Evolutionary conservation across 345 rosid species (phyloP).

Genomic region (Arabidopsis thaliana): TAIR10.1 NC_003070.9:20289001-20289500

Average conservation of each 20-base stretch:
- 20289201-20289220: conserved; percentile 75
- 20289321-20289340: conserved; percentile 91
- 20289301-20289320: conserved; percentile 96
- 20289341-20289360: conserved; percentile 95
- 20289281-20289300: conserved; percentile 58
- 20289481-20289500: conserved; percentile 97
- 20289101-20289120: conserved; percentile 43
- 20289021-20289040: conserved; percentile 54
- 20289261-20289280: conserved; percentile 27
- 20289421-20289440: conserved; percentile 45
- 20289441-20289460: conserved; percentile 53
- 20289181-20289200: conserved; percentile 64
- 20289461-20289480: conserved; percentile 97
- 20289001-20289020: conserved; percentile 50
- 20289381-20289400: conserved; percentile 59
- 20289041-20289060: conserved; percentile 60
- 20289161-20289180: conserved; percentile 69
- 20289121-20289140: conserved; percentile 64
- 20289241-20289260: conserved; percentile 17
- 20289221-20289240: conserved; percentile 54
- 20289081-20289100: conserved; percentile 64
- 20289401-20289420: conserved; percentile 45
- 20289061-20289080: conserved; percentile 39
- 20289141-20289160: conserved; percentile 81
- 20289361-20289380: conserved; percentile 83